phyloP scores from a whole-genome alignment of 257 asterid species.

The Buddleja alternifolia region DNA sequence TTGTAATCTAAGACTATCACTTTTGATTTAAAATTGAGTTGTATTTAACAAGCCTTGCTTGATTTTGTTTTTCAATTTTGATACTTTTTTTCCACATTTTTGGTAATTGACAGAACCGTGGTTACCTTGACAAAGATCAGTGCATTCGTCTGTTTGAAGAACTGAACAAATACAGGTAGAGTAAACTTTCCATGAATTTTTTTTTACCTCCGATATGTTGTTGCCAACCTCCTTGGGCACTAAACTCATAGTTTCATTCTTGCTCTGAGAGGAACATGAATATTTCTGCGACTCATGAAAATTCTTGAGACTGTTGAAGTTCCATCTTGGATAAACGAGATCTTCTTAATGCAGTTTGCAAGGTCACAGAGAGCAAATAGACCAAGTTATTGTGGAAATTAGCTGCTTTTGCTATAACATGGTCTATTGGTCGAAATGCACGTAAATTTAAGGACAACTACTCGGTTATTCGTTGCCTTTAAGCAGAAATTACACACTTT shows the following conservation, averaged over 20 bases:
- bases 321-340: too few species aligned
- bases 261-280: background rate
- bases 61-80: background rate
- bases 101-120: conserved; percentile 53
- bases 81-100: conserved; percentile 18
- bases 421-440: too few species aligned
- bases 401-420: too few species aligned
- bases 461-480: too few species aligned
- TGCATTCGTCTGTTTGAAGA: conserved; percentile 87
- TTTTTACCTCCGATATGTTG: conserved; percentile 25
- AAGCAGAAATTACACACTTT: too few species aligned
- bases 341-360: too few species aligned
- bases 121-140: conserved; percentile 80
- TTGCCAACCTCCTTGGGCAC: background rate
- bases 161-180: conserved; percentile 91
- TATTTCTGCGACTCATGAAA: conserved; percentile 12
- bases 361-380: too few species aligned
- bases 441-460: too few species aligned
- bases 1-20: background rate
- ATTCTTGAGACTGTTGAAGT: background rate
- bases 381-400: too few species aligned
- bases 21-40: conserved; percentile 8
- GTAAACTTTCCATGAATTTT: conserved; percentile 10
- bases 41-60: conserved; percentile 4
- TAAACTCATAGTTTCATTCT: conserved; percentile 5